A percentile compares a stretch with the other conserved stretches of the same genome.
Evolutionary conservation across 768 basidiomycete species (phyloP).

Genomic region (Naganishia vishniacii): DNA sequence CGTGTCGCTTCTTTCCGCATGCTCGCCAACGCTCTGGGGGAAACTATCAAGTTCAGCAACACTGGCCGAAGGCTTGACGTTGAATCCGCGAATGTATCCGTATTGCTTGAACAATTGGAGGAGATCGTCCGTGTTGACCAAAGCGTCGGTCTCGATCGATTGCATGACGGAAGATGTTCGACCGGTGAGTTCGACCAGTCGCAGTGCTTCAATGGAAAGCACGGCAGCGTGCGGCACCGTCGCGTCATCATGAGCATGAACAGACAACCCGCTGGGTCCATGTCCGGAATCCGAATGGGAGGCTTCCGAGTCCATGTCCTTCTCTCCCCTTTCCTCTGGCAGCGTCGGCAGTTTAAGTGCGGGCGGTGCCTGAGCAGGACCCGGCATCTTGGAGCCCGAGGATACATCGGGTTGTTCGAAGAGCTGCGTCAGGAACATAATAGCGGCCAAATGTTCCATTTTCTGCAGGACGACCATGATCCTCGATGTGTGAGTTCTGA

Average conservation of each 20-base stretch:
- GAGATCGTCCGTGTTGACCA: constrained; percentile 57
- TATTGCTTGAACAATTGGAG: constrained; percentile 52
- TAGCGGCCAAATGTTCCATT: constrained; percentile 77
- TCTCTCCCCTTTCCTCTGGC: constrained; percentile 13
- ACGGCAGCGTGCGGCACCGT: background rate
- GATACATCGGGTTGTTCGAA: constrained; percentile 53
- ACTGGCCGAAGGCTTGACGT: constrained; percentile 64
- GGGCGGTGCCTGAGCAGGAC: constrained; percentile 9
- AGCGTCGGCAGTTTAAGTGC: constrained; percentile 13
- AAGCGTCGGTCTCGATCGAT: constrained; percentile 57
- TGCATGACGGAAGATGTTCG: constrained; percentile 82
- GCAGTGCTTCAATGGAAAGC: constrained; percentile 44
- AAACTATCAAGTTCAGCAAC: constrained; percentile 74
- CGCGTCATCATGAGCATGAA: constrained; percentile 4
- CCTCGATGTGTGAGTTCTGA: constrained; percentile 52
- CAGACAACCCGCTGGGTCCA: constrained; percentile 25
- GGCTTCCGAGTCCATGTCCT: constrained; percentile 33
- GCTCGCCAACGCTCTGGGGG: constrained; percentile 60
- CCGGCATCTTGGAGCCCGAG: background rate
- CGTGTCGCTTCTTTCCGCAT: constrained; percentile 57
- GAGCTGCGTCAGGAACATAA: constrained; percentile 84
- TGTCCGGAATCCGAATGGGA: constrained; percentile 31
- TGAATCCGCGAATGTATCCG: constrained; percentile 50
- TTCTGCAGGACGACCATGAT: constrained; percentile 85
- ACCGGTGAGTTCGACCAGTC: constrained; percentile 80